These are phyloP conservation scores for Skeletonema tropicum DNA, from an alignment of 108 stramenopile genomes.

Conservation along the genomic window DNA sequence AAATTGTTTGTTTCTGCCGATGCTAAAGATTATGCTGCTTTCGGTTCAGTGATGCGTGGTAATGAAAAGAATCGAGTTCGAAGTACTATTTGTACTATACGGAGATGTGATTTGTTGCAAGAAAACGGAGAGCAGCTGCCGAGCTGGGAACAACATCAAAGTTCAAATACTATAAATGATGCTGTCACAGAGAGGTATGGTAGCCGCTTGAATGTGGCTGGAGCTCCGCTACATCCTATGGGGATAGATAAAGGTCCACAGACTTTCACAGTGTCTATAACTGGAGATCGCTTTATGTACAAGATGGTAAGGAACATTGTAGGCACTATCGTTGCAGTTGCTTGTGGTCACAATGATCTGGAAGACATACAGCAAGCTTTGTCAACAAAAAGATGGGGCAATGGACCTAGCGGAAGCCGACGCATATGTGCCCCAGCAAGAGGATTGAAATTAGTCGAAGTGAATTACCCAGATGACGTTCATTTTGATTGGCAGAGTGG, in stretches of 20 bases:
- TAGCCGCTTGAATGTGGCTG: slow-evolving; percentile 22
- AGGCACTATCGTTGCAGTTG: slow-evolving; percentile 75
- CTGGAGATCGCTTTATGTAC: slow-evolving; percentile 84
- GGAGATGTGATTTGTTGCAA: slow-evolving; percentile 34
- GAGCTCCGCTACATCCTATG: slow-evolving; percentile 1
- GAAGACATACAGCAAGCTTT: slow-evolving; percentile 57
- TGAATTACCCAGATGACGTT: slow-evolving; percentile 30
- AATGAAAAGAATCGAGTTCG: slow-evolving; percentile 47
- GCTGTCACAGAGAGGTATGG: slow-evolving; percentile 6
- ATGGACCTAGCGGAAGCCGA: slow-evolving; percentile 17
- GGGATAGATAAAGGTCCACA: slow-evolving; percentile 15
- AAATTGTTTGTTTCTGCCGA: slow-evolving; percentile 29
- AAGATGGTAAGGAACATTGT: slow-evolving; percentile 84
- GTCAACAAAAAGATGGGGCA: slow-evolving; percentile 23
- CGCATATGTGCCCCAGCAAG: slow-evolving; percentile 51
- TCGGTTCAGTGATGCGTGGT: slow-evolving; percentile 73
- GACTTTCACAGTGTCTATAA: slow-evolving; percentile 55
- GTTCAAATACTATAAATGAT: not conserved
- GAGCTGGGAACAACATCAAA: slow-evolving; percentile 32
- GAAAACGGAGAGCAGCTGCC: slow-evolving; percentile 35
- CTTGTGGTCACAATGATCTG: slow-evolving; percentile 45
- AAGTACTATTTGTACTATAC: slow-evolving; percentile 56
- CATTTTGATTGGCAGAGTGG: slow-evolving; percentile 39
- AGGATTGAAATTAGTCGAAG: slow-evolving; percentile 39
- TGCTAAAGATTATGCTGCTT: slow-evolving; percentile 66